Percentiles rank a stretch among this genome's conserved stretches.
Conservation (phyloP, 2,329 filamentous ascomycete species). For the Sarocladium kiliense region DNA sequence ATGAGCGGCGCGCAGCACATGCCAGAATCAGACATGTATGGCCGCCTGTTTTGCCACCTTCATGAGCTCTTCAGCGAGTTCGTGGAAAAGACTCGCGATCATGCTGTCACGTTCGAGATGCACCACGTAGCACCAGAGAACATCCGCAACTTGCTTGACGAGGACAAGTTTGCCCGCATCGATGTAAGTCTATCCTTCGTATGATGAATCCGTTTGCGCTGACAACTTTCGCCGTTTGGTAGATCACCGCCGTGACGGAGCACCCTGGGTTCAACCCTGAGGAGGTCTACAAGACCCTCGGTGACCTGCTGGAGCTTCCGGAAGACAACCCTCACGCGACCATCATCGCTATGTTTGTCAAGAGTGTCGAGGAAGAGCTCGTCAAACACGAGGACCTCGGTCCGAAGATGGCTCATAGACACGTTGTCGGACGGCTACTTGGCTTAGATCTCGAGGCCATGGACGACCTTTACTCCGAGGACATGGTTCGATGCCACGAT, state of each 20-base stretch:
- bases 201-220: too few relatives aligned
- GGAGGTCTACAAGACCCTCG: not conserved
- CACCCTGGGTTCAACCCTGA: not conserved
- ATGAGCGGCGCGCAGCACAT: not conserved
- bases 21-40: not conserved
- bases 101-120: not conserved
- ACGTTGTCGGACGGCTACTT: not conserved
- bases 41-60: not conserved
- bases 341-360: not conserved
- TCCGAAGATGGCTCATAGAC: not conserved
- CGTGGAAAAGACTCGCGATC: not conserved
- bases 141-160: not conserved
- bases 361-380: not conserved
- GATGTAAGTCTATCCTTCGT: slow-evolving; percentile 5
- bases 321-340: not conserved
- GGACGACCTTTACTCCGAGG: not conserved
- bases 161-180: not conserved
- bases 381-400: not conserved
- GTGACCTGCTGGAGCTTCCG: not conserved
- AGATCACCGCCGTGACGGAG: not conserved
- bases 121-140: not conserved
- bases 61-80: not conserved
- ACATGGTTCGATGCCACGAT: not conserved
- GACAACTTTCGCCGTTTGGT: not conserved
- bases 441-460: not conserved